Evolutionary conservation across 495 filamentous ascomycete species (phyloP).

Genomic region (Tuber magnatum): DNA sequence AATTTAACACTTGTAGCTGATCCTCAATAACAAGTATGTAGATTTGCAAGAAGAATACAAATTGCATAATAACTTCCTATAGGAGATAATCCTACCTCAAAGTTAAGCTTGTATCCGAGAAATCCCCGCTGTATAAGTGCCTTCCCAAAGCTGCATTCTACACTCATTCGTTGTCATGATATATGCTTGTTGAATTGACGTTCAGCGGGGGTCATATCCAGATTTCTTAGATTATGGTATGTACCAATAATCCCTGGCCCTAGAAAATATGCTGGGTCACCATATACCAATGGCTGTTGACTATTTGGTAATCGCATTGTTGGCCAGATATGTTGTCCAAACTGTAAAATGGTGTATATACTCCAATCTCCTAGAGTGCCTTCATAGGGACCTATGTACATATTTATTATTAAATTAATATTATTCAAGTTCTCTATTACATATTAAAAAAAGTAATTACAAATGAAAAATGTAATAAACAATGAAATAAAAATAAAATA

Average conservation of each 20-base stretch:
- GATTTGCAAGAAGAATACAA: slow-evolving; percentile 1
- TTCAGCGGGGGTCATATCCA: background rate
- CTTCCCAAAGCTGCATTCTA: background rate
- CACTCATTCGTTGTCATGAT: background rate
- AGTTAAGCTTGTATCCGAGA: background rate
- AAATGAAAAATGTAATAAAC: background rate
- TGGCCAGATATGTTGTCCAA: background rate
- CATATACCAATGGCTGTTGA: background rate
- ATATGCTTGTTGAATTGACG: background rate
- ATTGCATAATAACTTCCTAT: background rate
- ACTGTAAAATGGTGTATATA: background rate
- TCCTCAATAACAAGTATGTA: background rate
- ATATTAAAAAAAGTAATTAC: background rate
- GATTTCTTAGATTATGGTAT: background rate
- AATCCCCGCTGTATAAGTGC: background rate
- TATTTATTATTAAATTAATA: background rate
- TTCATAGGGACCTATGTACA: background rate
- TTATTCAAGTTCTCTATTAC: background rate
- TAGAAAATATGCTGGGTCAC: background rate
- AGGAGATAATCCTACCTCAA: background rate
- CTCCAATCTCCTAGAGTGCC: background rate
- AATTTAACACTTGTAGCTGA: background rate
- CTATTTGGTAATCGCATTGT: background rate
- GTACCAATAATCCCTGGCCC: background rate
- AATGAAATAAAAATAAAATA: background rate